A percentile compares a stretch with the other conserved stretches of the same genome.
Evolutionary conservation across 306 rosid genomes (phyloP).

Genomic region (Dalbergia cochinchinensis): DNA sequence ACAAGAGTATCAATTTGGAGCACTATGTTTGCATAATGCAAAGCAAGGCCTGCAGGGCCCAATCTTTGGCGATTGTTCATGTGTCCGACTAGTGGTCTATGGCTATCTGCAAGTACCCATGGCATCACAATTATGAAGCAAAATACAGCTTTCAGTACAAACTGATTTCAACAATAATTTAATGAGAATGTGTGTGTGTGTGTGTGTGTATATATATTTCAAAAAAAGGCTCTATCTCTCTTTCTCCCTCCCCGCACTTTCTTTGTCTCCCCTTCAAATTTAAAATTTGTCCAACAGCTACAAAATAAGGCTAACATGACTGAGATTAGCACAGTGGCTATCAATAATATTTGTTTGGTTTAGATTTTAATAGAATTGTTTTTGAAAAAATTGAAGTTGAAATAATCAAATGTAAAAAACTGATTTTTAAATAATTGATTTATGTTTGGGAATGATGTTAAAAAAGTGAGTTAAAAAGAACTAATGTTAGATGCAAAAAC

Average conservation of each 20-base stretch:
- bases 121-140: slow-evolving; percentile 22
- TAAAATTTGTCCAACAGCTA: slow-evolving; percentile 5
- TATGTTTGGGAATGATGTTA: too few relatives aligned
- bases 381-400: too few relatives aligned
- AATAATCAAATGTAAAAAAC: too few relatives aligned
- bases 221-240: not conserved
- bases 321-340: not conserved
- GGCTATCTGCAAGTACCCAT: slow-evolving; percentile 57
- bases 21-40: slow-evolving; percentile 89
- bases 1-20: slow-evolving; percentile 89
- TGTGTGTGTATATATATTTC: too few relatives aligned
- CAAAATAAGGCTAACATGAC: slow-evolving; percentile 26
- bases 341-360: not conserved
- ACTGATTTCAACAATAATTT: slow-evolving; percentile 31
- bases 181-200: not conserved
- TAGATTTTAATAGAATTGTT: too few relatives aligned
- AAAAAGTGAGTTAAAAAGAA: too few relatives aligned
- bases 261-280: slow-evolving; percentile 3
- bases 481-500: too few relatives aligned
- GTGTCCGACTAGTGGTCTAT: slow-evolving; percentile 52
- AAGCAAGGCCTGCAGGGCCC: slow-evolving; percentile 85
- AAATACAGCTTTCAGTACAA: slow-evolving; percentile 28
- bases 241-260: not conserved
- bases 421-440: too few relatives aligned
- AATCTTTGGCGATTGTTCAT: slow-evolving; percentile 55